phyloP scores from a whole-genome alignment of 75 land plant genomes.

The Isoetes taiwanensis region DNA sequence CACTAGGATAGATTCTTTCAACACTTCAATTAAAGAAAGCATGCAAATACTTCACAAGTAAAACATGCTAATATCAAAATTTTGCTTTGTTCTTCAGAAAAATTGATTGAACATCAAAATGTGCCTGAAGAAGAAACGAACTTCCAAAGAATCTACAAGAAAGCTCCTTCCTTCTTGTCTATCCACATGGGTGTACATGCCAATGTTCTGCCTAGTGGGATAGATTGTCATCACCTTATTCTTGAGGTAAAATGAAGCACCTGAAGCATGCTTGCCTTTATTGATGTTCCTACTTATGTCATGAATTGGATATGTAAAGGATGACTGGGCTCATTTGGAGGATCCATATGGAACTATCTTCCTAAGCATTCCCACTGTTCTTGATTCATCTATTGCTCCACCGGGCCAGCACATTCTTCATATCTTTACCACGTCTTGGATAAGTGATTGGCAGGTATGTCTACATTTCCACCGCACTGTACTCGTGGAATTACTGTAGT shows the following conservation, averaged over 20 bases:
- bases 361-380: constrained; percentile 91
- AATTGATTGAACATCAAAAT: constrained; percentile 42
- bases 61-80: too few species aligned
- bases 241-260: constrained; percentile 97
- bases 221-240: constrained; percentile 93
- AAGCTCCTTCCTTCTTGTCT: constrained; percentile 94
- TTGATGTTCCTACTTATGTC: too few species aligned
- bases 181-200: constrained; percentile 95
- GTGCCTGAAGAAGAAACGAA: constrained; percentile 77
- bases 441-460: constrained; percentile 84
- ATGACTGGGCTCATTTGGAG: constrained; percentile 63
- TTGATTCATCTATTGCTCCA: constrained; percentile 87
- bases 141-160: constrained; percentile 74
- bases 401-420: constrained; percentile 86
- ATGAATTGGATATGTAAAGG: too few species aligned
- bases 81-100: too few species aligned
- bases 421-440: constrained; percentile 79
- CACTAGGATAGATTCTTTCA: too few species aligned
- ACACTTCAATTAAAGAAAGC: too few species aligned
- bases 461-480: background rate
- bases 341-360: constrained; percentile 90
- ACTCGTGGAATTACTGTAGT: background rate
- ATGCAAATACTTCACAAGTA: too few species aligned
- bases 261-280: too few species aligned
- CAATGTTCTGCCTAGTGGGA: constrained; percentile 64